A percentile compares a stretch with the other conserved stretches of the same genome.
Evolutionary conservation across 2,329 filamentous ascomycete species (phyloP).

Genomic region (Cladophialophora exuberans): DNA sequence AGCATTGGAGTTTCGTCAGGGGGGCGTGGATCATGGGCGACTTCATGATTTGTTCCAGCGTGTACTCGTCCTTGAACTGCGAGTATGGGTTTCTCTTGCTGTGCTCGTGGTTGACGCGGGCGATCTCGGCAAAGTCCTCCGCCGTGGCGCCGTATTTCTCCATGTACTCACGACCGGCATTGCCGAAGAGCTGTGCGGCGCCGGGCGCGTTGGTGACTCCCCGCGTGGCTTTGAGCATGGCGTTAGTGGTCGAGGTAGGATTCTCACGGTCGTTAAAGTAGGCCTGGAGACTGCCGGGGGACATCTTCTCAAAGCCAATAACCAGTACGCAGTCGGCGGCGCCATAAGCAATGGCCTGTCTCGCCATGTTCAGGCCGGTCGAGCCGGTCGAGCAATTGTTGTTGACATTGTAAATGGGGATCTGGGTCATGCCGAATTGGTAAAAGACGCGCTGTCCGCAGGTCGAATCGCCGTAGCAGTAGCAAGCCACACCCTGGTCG

Average conservation of each 20-base stretch:
- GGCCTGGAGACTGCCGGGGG: slow-evolving; percentile 78
- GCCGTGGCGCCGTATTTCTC: slow-evolving; percentile 86
- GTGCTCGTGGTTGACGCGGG: slow-evolving; percentile 88
- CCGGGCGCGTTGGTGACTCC: slow-evolving; percentile 81
- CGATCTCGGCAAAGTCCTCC: slow-evolving; percentile 94
- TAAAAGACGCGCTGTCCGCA: slow-evolving; percentile 97
- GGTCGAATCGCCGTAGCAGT: slow-evolving; percentile 94
- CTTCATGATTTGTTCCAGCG: slow-evolving; percentile 76
- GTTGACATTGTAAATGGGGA: slow-evolving; percentile 97
- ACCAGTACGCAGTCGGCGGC: slow-evolving; percentile 87
- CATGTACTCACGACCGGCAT: slow-evolving; percentile 91
- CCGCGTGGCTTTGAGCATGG: slow-evolving; percentile 82
- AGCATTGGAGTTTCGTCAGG: slow-evolving; percentile 97
- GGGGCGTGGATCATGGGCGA: slow-evolving; percentile 80
- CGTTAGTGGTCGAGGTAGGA: slow-evolving; percentile 70
- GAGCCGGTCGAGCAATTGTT: slow-evolving; percentile 98
- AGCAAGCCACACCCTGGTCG: slow-evolving; percentile 93
- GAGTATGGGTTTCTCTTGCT: slow-evolving; percentile 92
- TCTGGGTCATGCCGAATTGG: slow-evolving; percentile 96
- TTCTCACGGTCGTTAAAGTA: slow-evolving; percentile 85
- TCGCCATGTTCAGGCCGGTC: slow-evolving; percentile 82
- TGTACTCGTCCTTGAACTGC: slow-evolving; percentile 95
- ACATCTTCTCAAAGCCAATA: slow-evolving; percentile 98
- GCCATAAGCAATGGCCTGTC: slow-evolving; percentile 77
- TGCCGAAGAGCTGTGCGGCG: slow-evolving; percentile 93